A percentile compares a stretch with the other conserved stretches of the same genome.
phyloP scores from a whole-genome alignment of 2,329 filamentous ascomycete genomes.

The Talaromyces pinophilus region DNA sequence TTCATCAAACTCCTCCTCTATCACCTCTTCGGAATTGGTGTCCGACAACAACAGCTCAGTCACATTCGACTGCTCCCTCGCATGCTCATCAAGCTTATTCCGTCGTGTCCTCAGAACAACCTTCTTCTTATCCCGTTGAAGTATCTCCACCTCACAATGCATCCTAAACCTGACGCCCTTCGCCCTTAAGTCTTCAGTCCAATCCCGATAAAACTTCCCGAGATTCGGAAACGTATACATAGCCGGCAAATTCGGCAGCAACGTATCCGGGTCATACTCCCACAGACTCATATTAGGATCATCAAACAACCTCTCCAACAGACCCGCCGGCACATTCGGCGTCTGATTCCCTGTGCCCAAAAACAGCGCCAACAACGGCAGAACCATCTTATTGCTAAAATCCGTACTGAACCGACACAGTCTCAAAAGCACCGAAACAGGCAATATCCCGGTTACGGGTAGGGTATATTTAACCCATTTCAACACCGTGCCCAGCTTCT shows the following conservation, averaged over 20 bases:
- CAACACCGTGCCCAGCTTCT: slow-evolving; percentile 56
- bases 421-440: slow-evolving; percentile 64
- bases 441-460: slow-evolving; percentile 58
- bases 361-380: slow-evolving; percentile 72
- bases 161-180: slow-evolving; percentile 60
- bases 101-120: slow-evolving; percentile 12
- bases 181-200: slow-evolving; percentile 54
- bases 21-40: neutral
- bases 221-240: slow-evolving; percentile 65
- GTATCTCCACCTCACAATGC: slow-evolving; percentile 16
- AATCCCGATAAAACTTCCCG: slow-evolving; percentile 58
- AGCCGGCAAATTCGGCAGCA: slow-evolving; percentile 57
- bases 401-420: slow-evolving; percentile 69
- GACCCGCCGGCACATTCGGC: slow-evolving; percentile 67
- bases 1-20: slow-evolving; percentile 56
- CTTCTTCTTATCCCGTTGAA: slow-evolving; percentile 7
- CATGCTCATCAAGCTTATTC: neutral
- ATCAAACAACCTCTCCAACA: slow-evolving; percentile 63
- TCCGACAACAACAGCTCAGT: slow-evolving; percentile 14
- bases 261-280: slow-evolving; percentile 58
- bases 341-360: slow-evolving; percentile 75
- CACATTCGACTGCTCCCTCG: slow-evolving; percentile 11
- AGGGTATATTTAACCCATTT: slow-evolving; percentile 58
- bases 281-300: slow-evolving; percentile 62
- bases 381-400: slow-evolving; percentile 69